These are phyloP conservation scores for Kuraishia cidri DNA, from an alignment of 805 yeast species.

Conservation along the genomic window DNA sequence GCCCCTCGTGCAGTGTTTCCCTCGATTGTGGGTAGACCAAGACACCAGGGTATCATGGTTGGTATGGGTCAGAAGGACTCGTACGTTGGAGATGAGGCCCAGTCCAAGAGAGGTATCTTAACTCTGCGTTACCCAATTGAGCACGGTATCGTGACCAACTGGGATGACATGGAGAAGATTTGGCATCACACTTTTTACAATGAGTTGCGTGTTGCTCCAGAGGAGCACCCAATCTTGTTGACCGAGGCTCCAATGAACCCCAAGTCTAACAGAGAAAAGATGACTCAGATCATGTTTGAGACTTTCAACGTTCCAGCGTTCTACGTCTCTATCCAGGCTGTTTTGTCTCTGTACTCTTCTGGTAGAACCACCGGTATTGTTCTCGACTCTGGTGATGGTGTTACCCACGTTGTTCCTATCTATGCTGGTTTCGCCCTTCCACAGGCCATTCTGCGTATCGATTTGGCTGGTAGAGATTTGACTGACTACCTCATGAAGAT, in stretches of 20 bases:
- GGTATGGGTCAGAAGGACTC: conserved; percentile 99
- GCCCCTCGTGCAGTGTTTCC: conserved; percentile 99
- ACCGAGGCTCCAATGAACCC: conserved; percentile 99
- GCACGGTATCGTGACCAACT: conserved; percentile 99
- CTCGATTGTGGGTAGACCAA: conserved; percentile 99
- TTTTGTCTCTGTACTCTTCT: conserved; percentile 93
- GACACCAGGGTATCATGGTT: conserved; percentile 99
- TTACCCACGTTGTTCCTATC: conserved; percentile 99
- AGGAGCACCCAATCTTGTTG: conserved; percentile 98
- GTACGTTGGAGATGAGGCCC: conserved; percentile 99
- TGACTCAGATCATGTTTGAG: conserved; percentile 99
- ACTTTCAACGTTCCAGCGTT: conserved; percentile 99
- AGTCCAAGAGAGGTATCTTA: conserved; percentile 99
- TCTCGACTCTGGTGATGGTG: conserved; percentile 99
- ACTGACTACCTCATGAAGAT: conserved; percentile 99
- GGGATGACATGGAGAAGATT: conserved; percentile 99
- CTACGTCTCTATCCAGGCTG: conserved; percentile 98
- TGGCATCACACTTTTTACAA: conserved; percentile 99
- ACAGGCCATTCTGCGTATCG: conserved; percentile 97
- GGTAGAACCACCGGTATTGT: conserved; percentile 99
- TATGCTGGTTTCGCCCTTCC: conserved; percentile 99
- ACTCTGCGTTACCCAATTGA: conserved; percentile 98
- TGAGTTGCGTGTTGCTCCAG: conserved; percentile 99
- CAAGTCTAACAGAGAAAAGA: conserved; percentile 98
- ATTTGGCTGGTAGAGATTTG: conserved; percentile 99